These are phyloP conservation scores for Phytophthora macrochlamydospora DNA, from an alignment of 352 stramenopile genomes.

Conservation along the genomic window DNA sequence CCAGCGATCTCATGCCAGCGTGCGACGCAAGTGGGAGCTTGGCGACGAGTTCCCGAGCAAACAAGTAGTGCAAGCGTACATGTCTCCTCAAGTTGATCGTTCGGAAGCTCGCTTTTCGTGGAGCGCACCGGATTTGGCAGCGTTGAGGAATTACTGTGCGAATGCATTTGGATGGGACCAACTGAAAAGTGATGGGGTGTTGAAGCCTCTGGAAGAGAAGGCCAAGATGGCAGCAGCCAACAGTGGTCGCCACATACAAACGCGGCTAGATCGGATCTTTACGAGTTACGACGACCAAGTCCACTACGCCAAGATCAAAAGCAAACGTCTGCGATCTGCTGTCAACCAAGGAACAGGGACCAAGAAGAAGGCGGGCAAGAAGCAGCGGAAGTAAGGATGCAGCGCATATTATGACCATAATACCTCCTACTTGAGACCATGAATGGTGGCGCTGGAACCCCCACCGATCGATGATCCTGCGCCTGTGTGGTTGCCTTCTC, in stretches of 20 bases:
- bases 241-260: slow-evolving; percentile 70
- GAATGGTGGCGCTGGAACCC: slow-evolving; percentile 28
- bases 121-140: slow-evolving; percentile 89
- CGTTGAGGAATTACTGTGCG: slow-evolving; percentile 87
- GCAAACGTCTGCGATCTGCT: slow-evolving; percentile 87
- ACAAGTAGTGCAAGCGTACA: slow-evolving; percentile 94
- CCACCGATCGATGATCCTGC: slow-evolving; percentile 16
- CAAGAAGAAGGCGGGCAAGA: slow-evolving; percentile 21
- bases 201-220: slow-evolving; percentile 91
- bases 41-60: slow-evolving; percentile 94
- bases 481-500: slow-evolving; percentile 21
- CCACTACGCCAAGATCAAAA: slow-evolving; percentile 93
- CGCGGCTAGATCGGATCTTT: slow-evolving; percentile 95
- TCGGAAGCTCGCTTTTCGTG: slow-evolving; percentile 92
- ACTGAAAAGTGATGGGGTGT: slow-evolving; percentile 86
- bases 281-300: slow-evolving; percentile 96
- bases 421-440: slow-evolving; percentile 7
- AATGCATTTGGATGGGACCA: slow-evolving; percentile 94
- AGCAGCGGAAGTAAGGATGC: slow-evolving; percentile 22
- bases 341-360: slow-evolving; percentile 49
- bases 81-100: slow-evolving; percentile 88
- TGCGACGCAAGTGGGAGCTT: slow-evolving; percentile 91
- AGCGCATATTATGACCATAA: neutral
- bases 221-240: slow-evolving; percentile 33
- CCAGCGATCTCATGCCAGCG: slow-evolving; percentile 91